These are phyloP conservation scores for Hanseniaspora valbyensis DNA, from an alignment of 805 yeast species.

Conservation along the genomic window DNA sequence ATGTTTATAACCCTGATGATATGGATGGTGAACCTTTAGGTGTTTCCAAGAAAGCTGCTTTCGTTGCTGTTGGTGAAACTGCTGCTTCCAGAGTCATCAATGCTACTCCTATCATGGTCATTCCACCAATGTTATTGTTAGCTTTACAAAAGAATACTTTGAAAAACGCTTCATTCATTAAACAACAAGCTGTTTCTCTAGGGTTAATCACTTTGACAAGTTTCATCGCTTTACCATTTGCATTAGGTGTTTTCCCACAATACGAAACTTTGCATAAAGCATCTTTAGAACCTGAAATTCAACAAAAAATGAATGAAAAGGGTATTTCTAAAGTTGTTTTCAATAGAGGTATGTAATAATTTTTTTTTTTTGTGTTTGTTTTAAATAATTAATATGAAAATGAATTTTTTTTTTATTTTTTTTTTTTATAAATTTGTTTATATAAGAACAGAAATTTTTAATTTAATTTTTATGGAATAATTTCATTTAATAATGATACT, in stretches of 20 bases:
- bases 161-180: conserved; percentile 52
- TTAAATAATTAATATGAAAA: not conserved
- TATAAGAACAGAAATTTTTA: too few relatives aligned
- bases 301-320: conserved; percentile 45
- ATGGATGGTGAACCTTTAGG: conserved; percentile 49
- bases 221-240: conserved; percentile 82
- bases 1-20: conserved; percentile 51
- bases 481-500: not conserved
- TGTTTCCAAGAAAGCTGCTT: conserved; percentile 73
- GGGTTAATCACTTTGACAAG: conserved; percentile 81
- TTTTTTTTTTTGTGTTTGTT: not conserved
- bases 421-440: too few relatives aligned
- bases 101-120: conserved; percentile 94
- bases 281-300: conserved; percentile 55
- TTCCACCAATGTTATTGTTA: conserved; percentile 81
- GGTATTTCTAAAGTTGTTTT: conserved; percentile 67
- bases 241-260: conserved; percentile 92
- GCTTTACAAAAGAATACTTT: conserved; percentile 61
- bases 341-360: conserved; percentile 75
- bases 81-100: conserved; percentile 90
- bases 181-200: conserved; percentile 63
- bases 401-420: not conserved
- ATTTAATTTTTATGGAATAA: not conserved
- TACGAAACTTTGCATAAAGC: conserved; percentile 50
- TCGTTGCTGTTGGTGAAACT: conserved; percentile 91